phyloP scores from a whole-genome alignment of 1,284 basidiomycete species.

The Ustilago shanxiensis region DNA sequence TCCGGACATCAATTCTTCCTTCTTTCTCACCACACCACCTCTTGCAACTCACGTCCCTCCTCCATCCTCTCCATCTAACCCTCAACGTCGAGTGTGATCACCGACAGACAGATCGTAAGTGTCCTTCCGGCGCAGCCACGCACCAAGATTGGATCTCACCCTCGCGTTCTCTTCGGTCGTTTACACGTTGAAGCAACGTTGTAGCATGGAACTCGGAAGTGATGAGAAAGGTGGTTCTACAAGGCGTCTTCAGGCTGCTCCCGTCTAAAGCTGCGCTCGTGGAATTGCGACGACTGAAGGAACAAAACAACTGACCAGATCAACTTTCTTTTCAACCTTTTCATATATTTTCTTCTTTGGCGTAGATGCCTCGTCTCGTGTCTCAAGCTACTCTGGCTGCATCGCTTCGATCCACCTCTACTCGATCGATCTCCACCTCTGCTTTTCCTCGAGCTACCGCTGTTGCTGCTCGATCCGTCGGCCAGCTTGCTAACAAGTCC shows the following conservation, averaged over 20 bases:
- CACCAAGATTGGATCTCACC: background rate
- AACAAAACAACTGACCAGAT: background rate
- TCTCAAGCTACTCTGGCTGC: slow-evolving; percentile 53
- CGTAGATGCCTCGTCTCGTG: slow-evolving; percentile 59
- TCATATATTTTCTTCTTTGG: background rate
- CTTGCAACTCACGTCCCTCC: slow-evolving; percentile 7
- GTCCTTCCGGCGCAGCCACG: background rate
- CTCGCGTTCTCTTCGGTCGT: background rate
- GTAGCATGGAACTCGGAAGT: background rate
- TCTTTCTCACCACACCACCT: slow-evolving; percentile 19
- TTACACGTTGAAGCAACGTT: background rate
- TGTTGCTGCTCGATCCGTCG: slow-evolving; percentile 40
- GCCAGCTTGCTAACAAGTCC: slow-evolving; percentile 25
- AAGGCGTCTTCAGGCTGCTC: too few species aligned
- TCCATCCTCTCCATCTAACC: slow-evolving; percentile 4
- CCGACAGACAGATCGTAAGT: slow-evolving; percentile 45
- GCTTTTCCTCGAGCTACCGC: slow-evolving; percentile 40
- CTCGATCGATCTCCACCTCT: slow-evolving; percentile 56
- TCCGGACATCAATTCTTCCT: background rate
- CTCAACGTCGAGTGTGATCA: slow-evolving; percentile 26
- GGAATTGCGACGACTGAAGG: background rate
- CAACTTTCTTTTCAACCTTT: background rate
- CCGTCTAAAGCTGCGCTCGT: background rate
- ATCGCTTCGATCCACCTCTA: slow-evolving; percentile 52
- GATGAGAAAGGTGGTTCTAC: background rate